A percentile compares a stretch with the other conserved stretches of the same genome.
These are phyloP conservation scores for Magnusiomyces clavatus DNA, from an alignment of 1,139 yeast species.

Conservation along the genomic window DNA sequence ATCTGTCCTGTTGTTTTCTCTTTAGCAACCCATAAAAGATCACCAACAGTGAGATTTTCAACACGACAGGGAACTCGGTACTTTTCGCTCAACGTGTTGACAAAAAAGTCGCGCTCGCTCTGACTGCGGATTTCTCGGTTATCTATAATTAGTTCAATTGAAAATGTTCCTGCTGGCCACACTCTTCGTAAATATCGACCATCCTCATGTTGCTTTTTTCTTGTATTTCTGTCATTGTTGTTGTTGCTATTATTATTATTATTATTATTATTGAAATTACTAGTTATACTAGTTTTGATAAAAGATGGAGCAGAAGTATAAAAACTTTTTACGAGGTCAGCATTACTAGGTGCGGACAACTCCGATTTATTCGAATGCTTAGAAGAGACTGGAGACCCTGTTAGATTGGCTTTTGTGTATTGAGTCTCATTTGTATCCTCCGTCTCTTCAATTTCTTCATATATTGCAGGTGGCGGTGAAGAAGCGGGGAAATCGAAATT, in stretches of 20 bases:
- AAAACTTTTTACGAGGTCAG: not conserved
- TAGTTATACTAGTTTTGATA: not conserved
- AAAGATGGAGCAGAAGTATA: not conserved
- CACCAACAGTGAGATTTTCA: conserved; percentile 70
- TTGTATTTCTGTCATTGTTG: not conserved
- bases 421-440: too few species aligned
- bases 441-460: too few species aligned
- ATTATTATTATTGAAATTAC: too few species aligned
- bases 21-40: conserved; percentile 81
- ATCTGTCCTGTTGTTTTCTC: conserved; percentile 50
- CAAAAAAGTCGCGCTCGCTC: conserved; percentile 28
- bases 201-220: not conserved
- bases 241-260: too few species aligned
- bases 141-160: conserved; percentile 60
- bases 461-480: too few species aligned
- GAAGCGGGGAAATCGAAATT: too few species aligned
- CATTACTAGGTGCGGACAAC: not conserved
- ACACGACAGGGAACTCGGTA: conserved; percentile 46
- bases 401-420: too few species aligned
- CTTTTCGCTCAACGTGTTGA: conserved; percentile 43
- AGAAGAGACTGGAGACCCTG: not conserved
- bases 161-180: conserved; percentile 52
- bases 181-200: conserved; percentile 9
- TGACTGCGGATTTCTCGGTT: conserved; percentile 57
- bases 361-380: not conserved